phyloP scores from a whole-genome alignment of 805 yeast species.

The Myxozyma mucilagina region DNA sequence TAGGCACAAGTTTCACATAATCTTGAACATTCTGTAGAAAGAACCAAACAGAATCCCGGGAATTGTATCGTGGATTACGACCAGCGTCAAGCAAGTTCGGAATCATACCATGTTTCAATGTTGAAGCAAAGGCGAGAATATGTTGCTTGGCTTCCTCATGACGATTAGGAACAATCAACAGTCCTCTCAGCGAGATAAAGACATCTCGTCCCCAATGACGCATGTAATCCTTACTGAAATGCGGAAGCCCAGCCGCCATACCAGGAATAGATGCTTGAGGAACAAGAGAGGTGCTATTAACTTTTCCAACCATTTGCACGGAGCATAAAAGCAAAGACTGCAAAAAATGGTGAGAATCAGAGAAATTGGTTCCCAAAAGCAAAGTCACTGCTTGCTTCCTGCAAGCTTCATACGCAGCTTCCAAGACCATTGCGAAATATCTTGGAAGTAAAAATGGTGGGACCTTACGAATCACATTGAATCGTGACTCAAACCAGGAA shows the following conservation, averaged over 20 bases:
- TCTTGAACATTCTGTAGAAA: slow-evolving; percentile 87
- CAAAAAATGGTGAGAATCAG: slow-evolving; percentile 64
- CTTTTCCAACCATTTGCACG: slow-evolving; percentile 78
- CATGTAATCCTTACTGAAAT: slow-evolving; percentile 87
- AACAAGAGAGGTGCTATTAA: slow-evolving; percentile 70
- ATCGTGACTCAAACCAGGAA: slow-evolving; percentile 68
- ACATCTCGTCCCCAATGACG: slow-evolving; percentile 99
- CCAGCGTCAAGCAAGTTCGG: slow-evolving; percentile 94
- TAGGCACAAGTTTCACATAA: slow-evolving; percentile 65
- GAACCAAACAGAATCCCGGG: slow-evolving; percentile 97
- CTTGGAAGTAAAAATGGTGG: slow-evolving; percentile 86
- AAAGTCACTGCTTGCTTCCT: slow-evolving; percentile 60
- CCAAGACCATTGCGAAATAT: slow-evolving; percentile 79
- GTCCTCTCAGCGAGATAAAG: slow-evolving; percentile 81
- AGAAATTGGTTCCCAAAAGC: slow-evolving; percentile 53
- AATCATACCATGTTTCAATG: slow-evolving; percentile 90
- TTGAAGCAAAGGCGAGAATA: slow-evolving; percentile 82
- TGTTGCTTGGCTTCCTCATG: slow-evolving; percentile 77
- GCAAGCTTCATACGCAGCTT: slow-evolving; percentile 81
- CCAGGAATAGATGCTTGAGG: slow-evolving; percentile 65
- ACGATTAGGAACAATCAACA: slow-evolving; percentile 74
- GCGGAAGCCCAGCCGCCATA: slow-evolving; percentile 96
- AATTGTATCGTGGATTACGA: slow-evolving; percentile 89
- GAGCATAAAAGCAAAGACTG: slow-evolving; percentile 79
- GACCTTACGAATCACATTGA: slow-evolving; percentile 59